Base-by-base conservation (phyloP, 352 stramenopile species). In the Lagenidium sp. region DNA sequence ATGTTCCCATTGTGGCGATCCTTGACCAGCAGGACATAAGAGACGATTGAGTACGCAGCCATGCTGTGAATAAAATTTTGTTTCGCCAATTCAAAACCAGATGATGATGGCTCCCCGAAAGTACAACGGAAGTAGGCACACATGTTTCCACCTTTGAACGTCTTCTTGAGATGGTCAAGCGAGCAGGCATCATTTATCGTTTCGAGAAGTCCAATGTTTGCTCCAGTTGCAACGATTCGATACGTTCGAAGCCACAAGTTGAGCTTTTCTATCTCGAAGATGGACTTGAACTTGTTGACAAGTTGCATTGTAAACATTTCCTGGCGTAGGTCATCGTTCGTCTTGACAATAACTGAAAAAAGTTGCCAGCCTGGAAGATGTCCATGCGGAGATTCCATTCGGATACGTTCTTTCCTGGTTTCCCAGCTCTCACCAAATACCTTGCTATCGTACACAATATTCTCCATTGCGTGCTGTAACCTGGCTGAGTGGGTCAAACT, bases 1-100 rank as follows among this genome's bases (percentile, higher is more conserved):
- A 99, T 97, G 64, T 99, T 98, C 15, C 95, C 96, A 50, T 99
- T 99, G 82, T 99, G 96, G 1, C 95, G 83, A 65, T 99, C 96
- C 60, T 99, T 99, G 37, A 99, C 66, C 34, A 96, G 67, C 15
- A 99, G 62, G 19, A 99, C 65, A 53, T 99, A 99, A 30, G 75
- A 95, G n/a, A 99, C 87, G 26, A 99, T 78, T 8, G 89, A 98
- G 65, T 99, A 99, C 35, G 86, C 96, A 3, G 94, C 96, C 58
- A 99, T 82, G 48, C 82, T 97, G 21, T 83, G 65, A 47, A 97
- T 91, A 44, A 99, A 99, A 29, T 97, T 97, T 12, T 50, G 57
- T 36, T 96, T 89, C 2, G 95, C 95, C 10, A 50, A 50, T 22
- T 73, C 57, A 36, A 79, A 84, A 16, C 60, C 61, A 3, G 58